A percentile compares a stretch with the other conserved stretches of the same genome.
phyloP scores from a whole-genome alignment of 345 rosid species.

The Chamaenerion angustifolium region DNA sequence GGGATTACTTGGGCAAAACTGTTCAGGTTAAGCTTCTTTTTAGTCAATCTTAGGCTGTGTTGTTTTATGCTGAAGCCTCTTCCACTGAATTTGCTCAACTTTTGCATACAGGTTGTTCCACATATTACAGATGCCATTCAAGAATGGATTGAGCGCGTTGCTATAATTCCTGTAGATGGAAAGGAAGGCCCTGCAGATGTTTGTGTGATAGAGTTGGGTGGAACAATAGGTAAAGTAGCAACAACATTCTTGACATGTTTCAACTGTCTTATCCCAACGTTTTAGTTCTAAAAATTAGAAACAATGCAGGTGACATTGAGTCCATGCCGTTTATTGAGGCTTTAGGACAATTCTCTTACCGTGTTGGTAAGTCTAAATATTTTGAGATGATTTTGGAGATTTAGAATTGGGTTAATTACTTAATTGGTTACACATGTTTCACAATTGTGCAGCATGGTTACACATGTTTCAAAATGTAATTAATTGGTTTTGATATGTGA shows the following conservation, averaged over 20 bases:
- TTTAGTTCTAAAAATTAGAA: slow-evolving; percentile 1
- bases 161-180: slow-evolving; percentile 75
- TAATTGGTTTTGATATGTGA: too few species aligned
- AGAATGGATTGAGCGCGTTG: slow-evolving; percentile 92
- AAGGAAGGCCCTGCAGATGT: slow-evolving; percentile 81
- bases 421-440: too few species aligned
- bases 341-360: slow-evolving; percentile 82
- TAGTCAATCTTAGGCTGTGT: not conserved
- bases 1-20: slow-evolving; percentile 93
- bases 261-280: slow-evolving; percentile 5
- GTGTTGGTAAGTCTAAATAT: slow-evolving; percentile 54
- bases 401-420: too few species aligned
- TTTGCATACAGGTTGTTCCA: slow-evolving; percentile 63
- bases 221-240: slow-evolving; percentile 62
- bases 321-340: slow-evolving; percentile 98
- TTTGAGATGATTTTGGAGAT: not conserved
- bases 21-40: slow-evolving; percentile 51
- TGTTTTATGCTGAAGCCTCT: not conserved
- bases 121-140: slow-evolving; percentile 95
- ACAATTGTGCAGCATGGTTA: too few species aligned
- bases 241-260: not conserved
- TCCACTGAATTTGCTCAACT: not conserved
- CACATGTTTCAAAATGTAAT: too few species aligned
- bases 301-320: slow-evolving; percentile 82
- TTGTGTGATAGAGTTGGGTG: slow-evolving; percentile 96